phyloP scores from a whole-genome alignment of 2,329 filamentous ascomycete species.

The Diplodia corticola region DNA sequence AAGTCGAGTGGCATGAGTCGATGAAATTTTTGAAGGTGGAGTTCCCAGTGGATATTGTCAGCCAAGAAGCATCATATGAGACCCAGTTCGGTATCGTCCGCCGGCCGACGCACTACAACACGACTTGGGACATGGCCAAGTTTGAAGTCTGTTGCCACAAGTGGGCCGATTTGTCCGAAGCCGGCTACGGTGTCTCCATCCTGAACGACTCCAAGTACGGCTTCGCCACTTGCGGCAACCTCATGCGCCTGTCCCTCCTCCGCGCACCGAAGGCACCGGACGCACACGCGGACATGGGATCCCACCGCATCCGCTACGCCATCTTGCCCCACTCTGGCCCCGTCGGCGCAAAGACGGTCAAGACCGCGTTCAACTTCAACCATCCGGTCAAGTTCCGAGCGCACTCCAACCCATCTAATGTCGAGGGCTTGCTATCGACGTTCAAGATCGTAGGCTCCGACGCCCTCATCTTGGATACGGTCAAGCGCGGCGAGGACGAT shows the following conservation, averaged over 20 bases:
- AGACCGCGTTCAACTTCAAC: constrained; percentile 88
- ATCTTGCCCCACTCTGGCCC: constrained; percentile 80
- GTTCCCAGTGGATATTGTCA: constrained; percentile 88
- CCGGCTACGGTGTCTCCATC: constrained; percentile 86
- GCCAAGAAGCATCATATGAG: constrained; percentile 92
- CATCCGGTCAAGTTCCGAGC: constrained; percentile 66
- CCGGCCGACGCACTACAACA: constrained; percentile 97
- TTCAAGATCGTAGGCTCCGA: constrained; percentile 65
- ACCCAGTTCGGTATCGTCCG: constrained; percentile 88
- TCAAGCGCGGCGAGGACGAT: constrained; percentile 77
- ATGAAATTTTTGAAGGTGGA: constrained; percentile 99
- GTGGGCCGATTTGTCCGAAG: constrained; percentile 86
- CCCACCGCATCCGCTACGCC: constrained; percentile 83
- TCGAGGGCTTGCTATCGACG: constrained; percentile 48
- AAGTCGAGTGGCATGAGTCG: constrained; percentile 95
- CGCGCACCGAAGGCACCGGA: constrained; percentile 91
- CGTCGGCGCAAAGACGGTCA: constrained; percentile 72
- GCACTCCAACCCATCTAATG: constrained; percentile 31
- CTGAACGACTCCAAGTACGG: constrained; percentile 96
- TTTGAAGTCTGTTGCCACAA: constrained; percentile 97
- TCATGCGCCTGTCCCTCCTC: constrained; percentile 86
- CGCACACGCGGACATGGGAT: constrained; percentile 87
- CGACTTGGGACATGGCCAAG: constrained; percentile 95
- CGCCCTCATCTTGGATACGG: constrained; percentile 77
- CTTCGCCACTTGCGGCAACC: constrained; percentile 83